Base-by-base conservation (phyloP, 2,329 filamentous ascomycete species). In the Keithomyces neogunnii region DNA sequence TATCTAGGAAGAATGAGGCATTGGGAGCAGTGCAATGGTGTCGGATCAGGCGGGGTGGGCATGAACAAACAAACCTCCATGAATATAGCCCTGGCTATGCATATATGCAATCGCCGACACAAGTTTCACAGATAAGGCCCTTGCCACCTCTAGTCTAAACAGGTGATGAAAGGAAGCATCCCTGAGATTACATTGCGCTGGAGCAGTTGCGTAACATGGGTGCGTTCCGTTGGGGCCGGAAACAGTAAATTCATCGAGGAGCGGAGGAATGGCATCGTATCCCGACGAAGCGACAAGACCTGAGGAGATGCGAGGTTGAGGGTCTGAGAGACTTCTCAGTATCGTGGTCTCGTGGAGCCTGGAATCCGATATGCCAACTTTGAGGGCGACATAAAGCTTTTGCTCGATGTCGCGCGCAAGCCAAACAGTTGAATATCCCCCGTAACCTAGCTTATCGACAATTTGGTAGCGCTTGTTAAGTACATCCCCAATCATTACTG, bases 401-500 rank as follows among this genome's bases (percentile, higher is more conserved):
- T 47, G 47, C 44, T 50, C 47, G 29, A n/a, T 30, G 56, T 73
- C 69, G 38, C 59, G 59, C 19, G 65, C 69, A 29, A 73, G 65
- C 70, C 68, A 73, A 47, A 71, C 63, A 1, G 69, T 73, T 3
- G 66, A 68, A 55, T 60, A 69, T 1, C 63, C 62, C 28, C 70
- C 68, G 55, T 60, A 68, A 43, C 69, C 69, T 47, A 72, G 53
- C 55, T 72, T 73, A 32, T 67, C 63, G 35, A 67, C 54, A 26
- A 71, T 53, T 36, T 60, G 59, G 53, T 72, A 73, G 10, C 65
- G 63, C n/a, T 42, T 28, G 39, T 42, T 26, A 6, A 46, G 32
- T 32, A 46, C 28, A 10, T 46, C 44, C n/a, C 44, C 44, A 35
- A 46, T 32, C 44, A 32, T 32, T 3, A 46, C 44, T 2, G 44